Conservation (phyloP, 148 eudicot genomes). For the Chenopodium quinoa region DNA sequence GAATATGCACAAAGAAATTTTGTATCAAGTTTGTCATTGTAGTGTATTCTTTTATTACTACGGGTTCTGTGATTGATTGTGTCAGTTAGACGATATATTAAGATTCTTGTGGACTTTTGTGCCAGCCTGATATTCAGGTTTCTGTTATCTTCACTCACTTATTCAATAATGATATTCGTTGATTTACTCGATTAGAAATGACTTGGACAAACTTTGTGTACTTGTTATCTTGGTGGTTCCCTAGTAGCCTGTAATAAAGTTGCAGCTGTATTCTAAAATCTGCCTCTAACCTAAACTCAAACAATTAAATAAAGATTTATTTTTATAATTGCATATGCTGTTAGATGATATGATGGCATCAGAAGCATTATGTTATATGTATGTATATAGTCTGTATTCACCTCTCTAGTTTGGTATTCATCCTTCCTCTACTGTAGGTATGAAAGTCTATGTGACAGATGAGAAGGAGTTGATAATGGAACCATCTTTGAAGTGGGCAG, state of each 20-base stretch:
- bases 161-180: not conserved
- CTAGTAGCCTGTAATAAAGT: not conserved
- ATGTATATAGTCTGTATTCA: not conserved
- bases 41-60: no score
- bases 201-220: not conserved
- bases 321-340: not conserved
- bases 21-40: not conserved
- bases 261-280: not conserved
- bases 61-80: not conserved
- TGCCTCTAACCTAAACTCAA: not conserved
- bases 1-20: not conserved
- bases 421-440: slow-evolving; percentile 43
- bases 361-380: not conserved
- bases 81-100: not conserved
- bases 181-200: not conserved
- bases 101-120: not conserved
- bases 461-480: slow-evolving; percentile 93
- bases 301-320: not conserved
- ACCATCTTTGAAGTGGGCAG: slow-evolving; percentile 89
- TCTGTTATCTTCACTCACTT: not conserved
- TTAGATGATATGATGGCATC: not conserved
- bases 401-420: not conserved
- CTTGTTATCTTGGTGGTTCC: not conserved
- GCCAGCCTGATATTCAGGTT: not conserved
- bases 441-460: slow-evolving; percentile 80